phyloP scores from a whole-genome alignment of 1,284 basidiomycete genomes.

The Leccinum ambiguum region DNA sequence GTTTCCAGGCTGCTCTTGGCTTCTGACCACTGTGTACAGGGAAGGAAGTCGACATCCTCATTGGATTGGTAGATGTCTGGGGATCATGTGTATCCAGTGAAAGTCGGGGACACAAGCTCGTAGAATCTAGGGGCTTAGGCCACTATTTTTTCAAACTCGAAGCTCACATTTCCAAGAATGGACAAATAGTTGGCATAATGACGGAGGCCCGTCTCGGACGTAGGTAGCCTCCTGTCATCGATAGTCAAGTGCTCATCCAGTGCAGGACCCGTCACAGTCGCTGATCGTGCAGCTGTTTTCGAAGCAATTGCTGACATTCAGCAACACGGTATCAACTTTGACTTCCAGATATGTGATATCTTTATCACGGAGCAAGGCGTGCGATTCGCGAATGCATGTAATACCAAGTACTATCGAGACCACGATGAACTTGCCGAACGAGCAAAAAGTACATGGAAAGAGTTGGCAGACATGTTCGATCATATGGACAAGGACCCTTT shows the following conservation, averaged over 20 bases:
- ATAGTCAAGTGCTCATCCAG: slow-evolving; percentile 14
- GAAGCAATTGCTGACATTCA: slow-evolving; percentile 42
- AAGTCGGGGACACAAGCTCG: slow-evolving; percentile 34
- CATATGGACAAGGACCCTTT: slow-evolving; percentile 10
- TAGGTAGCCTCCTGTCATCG: slow-evolving; percentile 15
- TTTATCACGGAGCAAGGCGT: slow-evolving; percentile 34
- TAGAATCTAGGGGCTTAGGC: slow-evolving; percentile 36
- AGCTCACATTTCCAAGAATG: slow-evolving; percentile 45
- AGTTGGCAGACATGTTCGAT: slow-evolving; percentile 23
- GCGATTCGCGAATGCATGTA: slow-evolving; percentile 28
- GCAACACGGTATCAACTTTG: slow-evolving; percentile 33
- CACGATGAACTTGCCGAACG: slow-evolving; percentile 27
- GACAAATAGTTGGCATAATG: slow-evolving; percentile 44
- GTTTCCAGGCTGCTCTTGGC: background rate
- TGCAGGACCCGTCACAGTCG: slow-evolving; percentile 27
- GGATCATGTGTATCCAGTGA: slow-evolving; percentile 33
- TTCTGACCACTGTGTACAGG: slow-evolving; percentile 17
- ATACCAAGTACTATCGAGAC: slow-evolving; percentile 20
- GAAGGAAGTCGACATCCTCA: slow-evolving; percentile 35
- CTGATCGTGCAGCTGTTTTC: slow-evolving; percentile 43
- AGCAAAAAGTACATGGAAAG: slow-evolving; percentile 24
- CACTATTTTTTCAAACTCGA: slow-evolving; percentile 43
- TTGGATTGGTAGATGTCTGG: slow-evolving; percentile 33
- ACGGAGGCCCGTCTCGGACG: slow-evolving; percentile 44
- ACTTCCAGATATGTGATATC: slow-evolving; percentile 27